Evolutionary conservation across 2,329 filamentous ascomycete genomes (phyloP).

Genomic region (Cladorrhinum sp.): DNA sequence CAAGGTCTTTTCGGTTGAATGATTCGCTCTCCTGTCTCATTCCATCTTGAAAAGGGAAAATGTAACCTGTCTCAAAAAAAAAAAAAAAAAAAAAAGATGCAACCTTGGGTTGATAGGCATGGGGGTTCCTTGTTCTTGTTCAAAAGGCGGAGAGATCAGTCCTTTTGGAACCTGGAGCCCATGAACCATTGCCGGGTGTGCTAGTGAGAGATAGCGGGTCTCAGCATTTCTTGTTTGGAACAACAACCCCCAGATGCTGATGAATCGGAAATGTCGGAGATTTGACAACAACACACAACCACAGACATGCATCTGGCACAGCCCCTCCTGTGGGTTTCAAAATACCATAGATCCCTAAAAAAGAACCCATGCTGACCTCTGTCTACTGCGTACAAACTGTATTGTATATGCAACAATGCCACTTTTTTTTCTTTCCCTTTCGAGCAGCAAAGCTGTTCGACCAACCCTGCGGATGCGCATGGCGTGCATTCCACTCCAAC

Average conservation of each 20-base stretch:
- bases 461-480: neutral
- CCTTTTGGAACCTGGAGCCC: no score
- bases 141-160: neutral
- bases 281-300: neutral
- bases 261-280: slow-evolving; percentile 7
- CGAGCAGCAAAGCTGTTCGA: neutral
- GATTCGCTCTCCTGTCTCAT: no score
- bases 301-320: neutral
- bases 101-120: neutral
- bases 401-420: neutral
- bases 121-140: neutral
- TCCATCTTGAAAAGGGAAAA: neutral
- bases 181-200: neutral
- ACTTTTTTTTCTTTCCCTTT: neutral
- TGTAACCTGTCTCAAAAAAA: neutral
- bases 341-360: neutral
- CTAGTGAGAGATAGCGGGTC: neutral
- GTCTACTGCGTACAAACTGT: neutral
- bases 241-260: neutral
- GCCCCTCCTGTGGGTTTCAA: neutral
- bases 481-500: neutral
- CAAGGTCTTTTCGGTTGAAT: neutral
- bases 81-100: neutral
- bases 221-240: neutral
- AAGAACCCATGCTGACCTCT: neutral